Percentiles rank a stretch among this genome's conserved stretches.
Evolutionary conservation across 2,329 filamentous ascomycete species (phyloP).

Genomic region (Fusarium verrucosum): DNA sequence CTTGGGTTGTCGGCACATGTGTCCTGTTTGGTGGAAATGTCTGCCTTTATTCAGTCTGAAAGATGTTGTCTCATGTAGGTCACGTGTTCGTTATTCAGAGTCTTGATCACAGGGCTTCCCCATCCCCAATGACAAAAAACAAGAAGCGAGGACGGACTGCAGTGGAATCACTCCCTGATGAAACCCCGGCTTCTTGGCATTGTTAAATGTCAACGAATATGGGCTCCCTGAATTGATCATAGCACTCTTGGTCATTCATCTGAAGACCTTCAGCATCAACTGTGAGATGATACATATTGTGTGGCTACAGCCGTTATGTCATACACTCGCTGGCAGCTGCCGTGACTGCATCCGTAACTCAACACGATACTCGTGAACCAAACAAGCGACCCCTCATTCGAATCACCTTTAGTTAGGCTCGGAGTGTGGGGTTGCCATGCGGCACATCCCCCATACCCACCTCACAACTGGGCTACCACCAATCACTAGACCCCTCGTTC

Average conservation of each 20-base stretch:
- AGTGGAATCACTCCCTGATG: background rate
- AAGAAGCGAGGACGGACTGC: conserved; percentile 14
- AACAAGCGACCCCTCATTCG: conserved; percentile 33
- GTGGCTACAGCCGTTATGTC: background rate
- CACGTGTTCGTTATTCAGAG: conserved; percentile 8
- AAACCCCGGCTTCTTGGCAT: conserved; percentile 35
- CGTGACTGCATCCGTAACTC: background rate
- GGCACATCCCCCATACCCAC: conserved; percentile 36
- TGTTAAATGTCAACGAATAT: conserved; percentile 11
- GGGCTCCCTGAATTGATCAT: background rate
- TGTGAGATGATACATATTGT: background rate
- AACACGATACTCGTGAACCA: conserved; percentile 6
- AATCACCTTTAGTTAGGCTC: conserved; percentile 4
- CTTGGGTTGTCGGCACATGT: conserved; percentile 1
- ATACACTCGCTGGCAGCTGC: background rate
- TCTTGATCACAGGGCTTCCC: background rate
- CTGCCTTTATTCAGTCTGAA: background rate
- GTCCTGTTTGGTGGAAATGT: background rate
- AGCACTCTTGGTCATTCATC: background rate
- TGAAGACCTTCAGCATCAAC: background rate
- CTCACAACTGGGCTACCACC: conserved; percentile 27
- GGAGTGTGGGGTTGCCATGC: conserved; percentile 44
- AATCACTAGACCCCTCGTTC: conserved; percentile 36
- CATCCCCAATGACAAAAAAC: background rate
- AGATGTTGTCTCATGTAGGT: conserved; percentile 9